These are phyloP conservation scores for Pythium aristosporum DNA, from an alignment of 352 stramenopile species.

Conservation along the genomic window DNA sequence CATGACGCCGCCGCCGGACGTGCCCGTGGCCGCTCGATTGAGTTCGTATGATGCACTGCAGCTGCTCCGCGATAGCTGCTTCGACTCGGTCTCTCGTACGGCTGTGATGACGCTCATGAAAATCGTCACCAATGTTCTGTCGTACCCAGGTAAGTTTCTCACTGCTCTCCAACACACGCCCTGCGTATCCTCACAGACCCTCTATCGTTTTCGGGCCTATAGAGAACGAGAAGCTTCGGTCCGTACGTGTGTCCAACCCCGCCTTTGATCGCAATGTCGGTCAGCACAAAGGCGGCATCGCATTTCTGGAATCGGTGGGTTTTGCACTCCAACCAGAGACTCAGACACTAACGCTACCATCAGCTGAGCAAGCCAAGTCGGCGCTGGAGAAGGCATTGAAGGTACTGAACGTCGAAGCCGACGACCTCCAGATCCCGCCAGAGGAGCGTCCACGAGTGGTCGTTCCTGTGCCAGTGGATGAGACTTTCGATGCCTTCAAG, in stretches of 20 bases:
- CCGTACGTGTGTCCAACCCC: conserved; percentile 77
- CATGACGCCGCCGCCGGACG: conserved; percentile 31
- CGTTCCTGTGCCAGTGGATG: conserved; percentile 33
- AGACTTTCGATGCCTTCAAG: conserved; percentile 80
- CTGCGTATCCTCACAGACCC: not conserved
- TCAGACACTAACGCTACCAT: conserved; percentile 43
- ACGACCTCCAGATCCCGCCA: conserved; percentile 65
- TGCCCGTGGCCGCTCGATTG: conserved; percentile 18
- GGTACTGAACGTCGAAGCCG: conserved; percentile 69
- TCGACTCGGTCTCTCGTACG: conserved; percentile 63
- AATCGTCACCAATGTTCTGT: conserved; percentile 85
- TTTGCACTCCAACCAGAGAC: conserved; percentile 57
- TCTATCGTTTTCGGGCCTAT: not conserved
- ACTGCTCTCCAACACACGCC: not conserved
- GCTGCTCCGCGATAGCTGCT: conserved; percentile 68
- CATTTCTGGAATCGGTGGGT: conserved; percentile 68
- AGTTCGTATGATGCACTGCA: conserved; percentile 66
- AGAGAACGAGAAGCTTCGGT: conserved; percentile 84
- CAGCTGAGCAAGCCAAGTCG: conserved; percentile 24
- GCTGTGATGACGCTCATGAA: conserved; percentile 81
- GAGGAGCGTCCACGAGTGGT: conserved; percentile 50
- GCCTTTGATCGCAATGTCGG: conserved; percentile 74
- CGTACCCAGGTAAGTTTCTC: conserved; percentile 55
- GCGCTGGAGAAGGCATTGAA: conserved; percentile 51
- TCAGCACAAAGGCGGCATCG: conserved; percentile 59